Percentiles rank a stretch among this genome's conserved stretches.
Evolutionary conservation across 345 rosid genomes (phyloP).

Genomic region (Gossypium stocksii): DNA sequence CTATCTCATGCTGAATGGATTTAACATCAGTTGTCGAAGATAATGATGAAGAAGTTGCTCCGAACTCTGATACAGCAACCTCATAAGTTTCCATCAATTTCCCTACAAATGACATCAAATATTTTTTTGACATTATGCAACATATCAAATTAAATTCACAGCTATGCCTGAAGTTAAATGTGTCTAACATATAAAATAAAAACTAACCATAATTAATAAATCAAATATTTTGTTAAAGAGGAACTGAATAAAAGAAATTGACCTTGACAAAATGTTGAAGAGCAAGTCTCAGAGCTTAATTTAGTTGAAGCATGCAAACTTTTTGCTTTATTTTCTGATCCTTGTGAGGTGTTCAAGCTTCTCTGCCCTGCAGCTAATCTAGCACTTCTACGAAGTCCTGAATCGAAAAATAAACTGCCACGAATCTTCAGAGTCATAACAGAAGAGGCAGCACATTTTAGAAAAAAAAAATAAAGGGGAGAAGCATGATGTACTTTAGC

Average conservation of each 20-base stretch:
- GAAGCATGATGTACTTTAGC: not conserved
- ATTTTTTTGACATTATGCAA: not conserved
- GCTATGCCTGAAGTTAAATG: not conserved
- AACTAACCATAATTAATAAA: not conserved
- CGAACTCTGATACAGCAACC: slow-evolving; percentile 15
- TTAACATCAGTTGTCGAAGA: slow-evolving; percentile 25
- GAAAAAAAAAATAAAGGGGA: not conserved
- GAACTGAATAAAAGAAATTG: slow-evolving; percentile 31
- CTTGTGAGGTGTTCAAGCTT: slow-evolving; percentile 36
- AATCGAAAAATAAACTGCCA: slow-evolving; percentile 70
- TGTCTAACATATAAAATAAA: not conserved
- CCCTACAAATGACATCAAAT: slow-evolving; percentile 11
- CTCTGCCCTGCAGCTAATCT: slow-evolving; percentile 63
- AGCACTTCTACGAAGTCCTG: slow-evolving; percentile 71
- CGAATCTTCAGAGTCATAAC: slow-evolving; percentile 30
- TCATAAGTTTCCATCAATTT: slow-evolving; percentile 12
- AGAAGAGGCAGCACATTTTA: slow-evolving; percentile 13
- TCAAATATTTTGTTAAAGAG: not conserved
- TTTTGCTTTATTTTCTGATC: slow-evolving; percentile 46
- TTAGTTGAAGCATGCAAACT: slow-evolving; percentile 26
- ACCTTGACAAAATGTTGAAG: slow-evolving; percentile 58
- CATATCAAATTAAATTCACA: not conserved
- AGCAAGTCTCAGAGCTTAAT: slow-evolving; percentile 47
- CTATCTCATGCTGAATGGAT: slow-evolving; percentile 23
- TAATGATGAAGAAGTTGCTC: slow-evolving; percentile 24